Evolutionary conservation across 2,329 filamentous ascomycete genomes (phyloP), one percentile per base, ranked within the genome.

Genomic region (Fusarium keratoplasticum): DNA sequence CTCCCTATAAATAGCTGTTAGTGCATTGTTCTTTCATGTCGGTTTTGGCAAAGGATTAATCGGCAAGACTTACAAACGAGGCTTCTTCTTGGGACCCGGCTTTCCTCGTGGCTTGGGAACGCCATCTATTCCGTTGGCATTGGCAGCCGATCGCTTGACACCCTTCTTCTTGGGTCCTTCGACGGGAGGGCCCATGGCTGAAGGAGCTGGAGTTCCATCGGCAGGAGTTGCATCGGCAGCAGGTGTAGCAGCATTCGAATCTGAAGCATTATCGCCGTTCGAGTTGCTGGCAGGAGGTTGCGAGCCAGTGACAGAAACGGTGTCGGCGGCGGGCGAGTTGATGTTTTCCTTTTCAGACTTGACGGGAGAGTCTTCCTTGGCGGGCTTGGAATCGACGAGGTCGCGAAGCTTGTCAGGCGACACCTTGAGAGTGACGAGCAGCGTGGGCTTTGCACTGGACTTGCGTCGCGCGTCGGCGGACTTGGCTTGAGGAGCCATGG

Each of bases 71-170:
- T 93, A 98, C 96, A 98, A 85, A 88, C 93, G 92, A 75, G 94
- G 92, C 86, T 97, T 98, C 90, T 98, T 98, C 90, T 98, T 98
- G 0, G 96, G 96, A 8, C 96, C 96, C 8, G 96, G 96, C 86
- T 97, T 97, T 81, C 93, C 93, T 81, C 94, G 88, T 64, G 92
- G 87, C 83, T 94, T 95, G n/a, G 92, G 87, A 29, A 86, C 80
- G 36, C 86, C 87, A 73, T 95, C 94, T 82, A 85, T 83, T 80
- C 91, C 87, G 84, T 93, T 93, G 67, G 86, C 87, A 64, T 87
- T 90, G 42, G 89, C 87, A 77, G 93, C 93, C 25, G 90, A 89
- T 74, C 92, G 89, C 82, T 95, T 93, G 36, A 89, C 86, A 36
- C 92, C 92, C 83, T 95, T 95, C 86, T 94, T 95, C 87, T 94